These are phyloP conservation scores for Leptomonas seymouri DNA, from an alignment of 208 protist species.

Conservation along the genomic window DNA sequence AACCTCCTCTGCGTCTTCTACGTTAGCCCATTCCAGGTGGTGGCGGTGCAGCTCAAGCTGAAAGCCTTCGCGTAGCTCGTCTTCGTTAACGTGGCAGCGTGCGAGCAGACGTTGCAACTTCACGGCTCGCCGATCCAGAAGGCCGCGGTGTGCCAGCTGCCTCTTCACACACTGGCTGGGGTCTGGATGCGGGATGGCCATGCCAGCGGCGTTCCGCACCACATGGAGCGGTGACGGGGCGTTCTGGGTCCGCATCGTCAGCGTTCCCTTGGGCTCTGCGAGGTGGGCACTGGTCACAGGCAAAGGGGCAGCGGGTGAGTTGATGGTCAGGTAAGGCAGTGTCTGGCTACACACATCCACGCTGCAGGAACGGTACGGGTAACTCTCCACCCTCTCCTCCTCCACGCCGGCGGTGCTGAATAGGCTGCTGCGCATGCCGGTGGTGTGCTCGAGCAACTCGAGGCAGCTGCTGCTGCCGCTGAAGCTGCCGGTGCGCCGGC, in stretches of 20 bases:
- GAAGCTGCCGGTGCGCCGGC: background rate
- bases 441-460: background rate
- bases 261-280: no score
- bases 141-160: background rate
- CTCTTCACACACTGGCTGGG: no score
- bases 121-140: conserved; percentile 17
- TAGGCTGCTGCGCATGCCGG: background rate
- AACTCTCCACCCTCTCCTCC: background rate
- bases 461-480: conserved; percentile 9
- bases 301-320: background rate
- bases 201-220: no score
- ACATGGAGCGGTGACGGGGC: no score
- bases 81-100: conserved; percentile 9
- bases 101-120: conserved; percentile 14
- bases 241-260: no score
- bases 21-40: conserved; percentile 30
- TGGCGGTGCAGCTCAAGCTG: conserved; percentile 28
- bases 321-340: background rate
- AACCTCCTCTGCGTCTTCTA: conserved; percentile 24
- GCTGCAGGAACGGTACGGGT: background rate
- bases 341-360: background rate
- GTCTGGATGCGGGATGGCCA: no score
- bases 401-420: background rate
- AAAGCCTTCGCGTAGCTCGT: conserved; percentile 22
- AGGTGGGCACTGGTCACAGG: no score